A percentile compares a stretch with the other conserved stretches of the same genome.
phyloP scores from a whole-genome alignment of 202 grass and related monocot species.

The Eragrostis tef region DNA sequence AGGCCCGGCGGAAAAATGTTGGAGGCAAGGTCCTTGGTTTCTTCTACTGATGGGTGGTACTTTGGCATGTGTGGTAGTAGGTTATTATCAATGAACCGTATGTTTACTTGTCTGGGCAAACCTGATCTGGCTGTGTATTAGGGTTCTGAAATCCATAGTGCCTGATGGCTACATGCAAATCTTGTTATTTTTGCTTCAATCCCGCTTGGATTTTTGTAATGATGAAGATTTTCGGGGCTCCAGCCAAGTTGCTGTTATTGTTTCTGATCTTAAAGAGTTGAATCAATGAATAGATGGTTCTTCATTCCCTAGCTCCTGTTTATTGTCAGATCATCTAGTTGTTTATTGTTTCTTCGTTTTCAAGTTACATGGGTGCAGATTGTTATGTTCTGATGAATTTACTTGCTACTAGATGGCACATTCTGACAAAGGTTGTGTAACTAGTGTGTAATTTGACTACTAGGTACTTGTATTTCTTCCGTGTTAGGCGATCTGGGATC shows the following conservation, averaged over 20 bases:
- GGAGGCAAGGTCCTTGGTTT: slow-evolving; percentile 86
- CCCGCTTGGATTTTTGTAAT: neutral
- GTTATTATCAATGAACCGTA: slow-evolving; percentile 27
- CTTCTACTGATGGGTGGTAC: slow-evolving; percentile 56
- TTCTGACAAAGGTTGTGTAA: neutral
- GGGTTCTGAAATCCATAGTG: slow-evolving; percentile 8
- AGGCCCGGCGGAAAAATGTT: slow-evolving; percentile 76
- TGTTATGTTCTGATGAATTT: neutral
- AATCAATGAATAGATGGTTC: neutral
- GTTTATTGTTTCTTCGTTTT: too few species aligned
- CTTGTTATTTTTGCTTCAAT: neutral
- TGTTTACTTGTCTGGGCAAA: slow-evolving; percentile 47
- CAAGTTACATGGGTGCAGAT: neutral
- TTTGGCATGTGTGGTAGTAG: neutral
- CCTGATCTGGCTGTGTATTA: neutral
- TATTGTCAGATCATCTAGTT: neutral
- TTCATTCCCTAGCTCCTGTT: neutral
- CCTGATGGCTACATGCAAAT: neutral
- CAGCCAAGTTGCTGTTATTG: neutral
- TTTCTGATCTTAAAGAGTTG: neutral
- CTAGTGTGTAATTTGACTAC: too few species aligned
- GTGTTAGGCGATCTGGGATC: too few species aligned
- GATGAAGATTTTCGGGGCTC: neutral
- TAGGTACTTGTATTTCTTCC: too few species aligned
- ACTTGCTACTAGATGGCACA: neutral